These are phyloP conservation scores for Podospora bellae-mahoneyi DNA, from an alignment of 495 filamentous ascomycete genomes.

Conservation along the genomic window DNA sequence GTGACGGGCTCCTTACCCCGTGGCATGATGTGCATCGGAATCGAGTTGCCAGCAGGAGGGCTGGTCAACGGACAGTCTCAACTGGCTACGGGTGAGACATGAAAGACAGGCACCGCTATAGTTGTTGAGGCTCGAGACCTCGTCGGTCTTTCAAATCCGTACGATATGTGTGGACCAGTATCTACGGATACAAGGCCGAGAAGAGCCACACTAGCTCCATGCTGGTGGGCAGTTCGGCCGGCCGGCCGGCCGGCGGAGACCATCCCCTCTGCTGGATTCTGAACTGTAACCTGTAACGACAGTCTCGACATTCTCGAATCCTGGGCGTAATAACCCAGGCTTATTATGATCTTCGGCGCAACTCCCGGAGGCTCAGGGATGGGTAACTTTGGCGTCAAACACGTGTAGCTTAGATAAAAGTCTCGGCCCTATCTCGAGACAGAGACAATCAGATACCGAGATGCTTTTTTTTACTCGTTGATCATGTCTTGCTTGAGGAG, in stretches of 20 bases:
- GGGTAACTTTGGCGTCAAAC: constrained; percentile 1
- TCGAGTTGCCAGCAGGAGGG: neutral
- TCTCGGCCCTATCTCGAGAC: neutral
- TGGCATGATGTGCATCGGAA: constrained; percentile 33
- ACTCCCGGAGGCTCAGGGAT: constrained; percentile 8
- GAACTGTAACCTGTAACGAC: neutral
- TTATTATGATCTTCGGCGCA: constrained; percentile 13
- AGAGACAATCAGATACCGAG: neutral
- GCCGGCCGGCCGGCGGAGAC: neutral
- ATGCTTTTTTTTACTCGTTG: neutral
- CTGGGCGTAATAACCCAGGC: constrained; percentile 2
- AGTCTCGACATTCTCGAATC: neutral
- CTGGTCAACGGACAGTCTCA: neutral
- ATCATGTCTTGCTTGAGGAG: neutral
- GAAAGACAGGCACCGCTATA: neutral
- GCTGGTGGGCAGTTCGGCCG: neutral
- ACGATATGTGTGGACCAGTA: neutral
- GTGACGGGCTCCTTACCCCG: constrained; percentile 21
- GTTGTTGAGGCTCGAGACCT: neutral
- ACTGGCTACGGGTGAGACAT: neutral
- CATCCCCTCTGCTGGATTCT: neutral
- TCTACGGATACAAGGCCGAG: neutral
- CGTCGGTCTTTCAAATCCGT: neutral
- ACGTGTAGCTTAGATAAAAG: constrained; percentile 3
- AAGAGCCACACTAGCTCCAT: neutral